A percentile compares a stretch with the other conserved stretches of the same genome.
Conservation (phyloP, 768 basidiomycete species). For the Lactarius pseudohatsudake region DNA sequence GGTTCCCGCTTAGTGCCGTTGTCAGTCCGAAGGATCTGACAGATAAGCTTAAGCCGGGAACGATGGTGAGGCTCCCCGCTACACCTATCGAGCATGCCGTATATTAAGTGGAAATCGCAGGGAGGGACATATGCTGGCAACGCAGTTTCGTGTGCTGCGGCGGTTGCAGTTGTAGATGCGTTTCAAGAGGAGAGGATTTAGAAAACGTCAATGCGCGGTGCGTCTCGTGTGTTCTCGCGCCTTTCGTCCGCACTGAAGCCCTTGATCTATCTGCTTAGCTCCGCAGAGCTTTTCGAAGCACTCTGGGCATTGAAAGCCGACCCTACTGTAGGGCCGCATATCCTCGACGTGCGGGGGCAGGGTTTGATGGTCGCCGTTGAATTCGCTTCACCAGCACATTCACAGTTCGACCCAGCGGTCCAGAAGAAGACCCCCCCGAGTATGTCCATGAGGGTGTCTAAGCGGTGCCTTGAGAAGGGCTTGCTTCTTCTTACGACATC, state of each 20-base stretch:
- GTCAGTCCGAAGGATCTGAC: conserved; percentile 79
- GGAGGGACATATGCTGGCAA: conserved; percentile 94
- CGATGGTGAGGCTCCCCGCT: conserved; percentile 52
- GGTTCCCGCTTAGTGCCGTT: conserved; percentile 90
- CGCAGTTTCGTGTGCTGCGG: conserved; percentile 90
- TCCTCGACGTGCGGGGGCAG: conserved; percentile 84
- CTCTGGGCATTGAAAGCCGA: conserved; percentile 59
- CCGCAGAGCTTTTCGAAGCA: conserved; percentile 64
- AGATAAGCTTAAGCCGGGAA: conserved; percentile 75
- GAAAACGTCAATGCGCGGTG: conserved; percentile 76
- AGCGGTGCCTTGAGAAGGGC: conserved; percentile 82
- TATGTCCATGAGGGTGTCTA: conserved; percentile 69
- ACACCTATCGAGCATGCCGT: background rate
- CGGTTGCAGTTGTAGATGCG: conserved; percentile 73
- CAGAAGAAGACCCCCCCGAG: conserved; percentile 43
- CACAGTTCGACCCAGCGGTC: conserved; percentile 48
- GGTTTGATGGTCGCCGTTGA: conserved; percentile 90
- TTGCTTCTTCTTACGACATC: conserved; percentile 88
- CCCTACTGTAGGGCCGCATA: conserved; percentile 50
- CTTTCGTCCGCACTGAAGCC: background rate
- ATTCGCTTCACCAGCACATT: conserved; percentile 63
- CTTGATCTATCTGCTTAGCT: conserved; percentile 42
- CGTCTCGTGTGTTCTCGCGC: conserved; percentile 19
- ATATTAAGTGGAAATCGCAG: conserved; percentile 36
- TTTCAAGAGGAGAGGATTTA: conserved; percentile 81